Evolutionary conservation across 306 rosid species (phyloP).

Genomic region (Vachellia collinsii): DNA sequence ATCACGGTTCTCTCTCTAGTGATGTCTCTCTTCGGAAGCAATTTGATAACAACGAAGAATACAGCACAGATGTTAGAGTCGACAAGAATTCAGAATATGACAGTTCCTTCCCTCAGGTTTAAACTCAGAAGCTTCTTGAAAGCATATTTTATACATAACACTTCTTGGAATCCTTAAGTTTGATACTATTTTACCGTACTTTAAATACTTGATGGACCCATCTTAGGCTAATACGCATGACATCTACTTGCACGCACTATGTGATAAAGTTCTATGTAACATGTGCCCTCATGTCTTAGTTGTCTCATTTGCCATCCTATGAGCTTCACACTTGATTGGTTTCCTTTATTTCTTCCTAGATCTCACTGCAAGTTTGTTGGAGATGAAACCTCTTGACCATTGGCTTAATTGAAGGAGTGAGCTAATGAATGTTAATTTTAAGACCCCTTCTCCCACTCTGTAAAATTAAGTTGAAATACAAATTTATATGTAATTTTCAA

Average conservation of each 20-base stretch:
- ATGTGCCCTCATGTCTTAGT: neutral
- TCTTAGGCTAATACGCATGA: neutral
- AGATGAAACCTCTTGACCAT: neutral
- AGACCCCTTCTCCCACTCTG: neutral
- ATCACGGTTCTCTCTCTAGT: slow-evolving; percentile 56
- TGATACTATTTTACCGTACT: neutral
- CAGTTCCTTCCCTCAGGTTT: slow-evolving; percentile 63
- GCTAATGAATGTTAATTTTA: neutral
- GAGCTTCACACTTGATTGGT: neutral
- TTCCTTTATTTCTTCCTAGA: neutral
- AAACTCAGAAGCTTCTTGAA: slow-evolving; percentile 16
- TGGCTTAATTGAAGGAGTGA: slow-evolving; percentile 6
- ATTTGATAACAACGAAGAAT: slow-evolving; percentile 71
- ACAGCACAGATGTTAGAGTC: slow-evolving; percentile 54
- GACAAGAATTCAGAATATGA: slow-evolving; percentile 64
- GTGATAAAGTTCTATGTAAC: neutral
- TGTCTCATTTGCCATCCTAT: neutral
- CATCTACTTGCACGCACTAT: slow-evolving; percentile 5
- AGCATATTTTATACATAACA: neutral
- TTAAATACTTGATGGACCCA: slow-evolving; percentile 27
- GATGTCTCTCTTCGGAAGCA: slow-evolving; percentile 76
- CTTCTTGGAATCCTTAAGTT: slow-evolving; percentile 12
- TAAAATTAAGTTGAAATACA: neutral
- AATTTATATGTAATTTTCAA: neutral
- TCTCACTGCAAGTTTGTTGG: neutral